These are phyloP conservation scores for Combretum micranthum DNA, from an alignment of 345 rosid genomes.

Conservation along the genomic window DNA sequence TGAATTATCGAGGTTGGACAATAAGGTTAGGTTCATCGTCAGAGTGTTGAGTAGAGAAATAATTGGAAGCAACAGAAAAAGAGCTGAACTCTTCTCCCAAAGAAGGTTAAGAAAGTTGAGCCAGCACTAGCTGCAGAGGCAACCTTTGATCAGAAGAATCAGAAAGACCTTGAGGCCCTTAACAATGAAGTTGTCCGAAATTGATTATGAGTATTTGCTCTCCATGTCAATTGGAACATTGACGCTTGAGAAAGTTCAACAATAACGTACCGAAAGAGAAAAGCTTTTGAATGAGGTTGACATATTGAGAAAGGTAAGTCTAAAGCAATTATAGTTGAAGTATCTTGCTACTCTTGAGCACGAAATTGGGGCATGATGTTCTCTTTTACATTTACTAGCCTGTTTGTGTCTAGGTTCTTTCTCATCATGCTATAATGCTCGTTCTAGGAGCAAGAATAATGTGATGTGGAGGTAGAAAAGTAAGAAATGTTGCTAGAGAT, in stretches of 20 bases:
- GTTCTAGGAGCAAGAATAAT: slow-evolving; percentile 50
- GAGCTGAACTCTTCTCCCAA: slow-evolving; percentile 69
- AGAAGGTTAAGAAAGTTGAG: slow-evolving; percentile 47
- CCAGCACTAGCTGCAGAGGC: slow-evolving; percentile 72
- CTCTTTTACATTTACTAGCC: not conserved
- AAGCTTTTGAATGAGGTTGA: slow-evolving; percentile 49
- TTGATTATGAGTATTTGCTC: slow-evolving; percentile 82
- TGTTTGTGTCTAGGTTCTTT: not conserved
- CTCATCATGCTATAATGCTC: not conserved
- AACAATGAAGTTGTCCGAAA: slow-evolving; percentile 21
- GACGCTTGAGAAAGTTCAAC: slow-evolving; percentile 75
- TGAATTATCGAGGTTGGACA: slow-evolving; percentile 68
- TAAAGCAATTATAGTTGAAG: slow-evolving; percentile 56
- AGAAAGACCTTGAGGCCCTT: slow-evolving; percentile 30
- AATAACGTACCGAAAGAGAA: slow-evolving; percentile 54
- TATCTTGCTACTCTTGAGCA: slow-evolving; percentile 67
- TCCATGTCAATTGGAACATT: slow-evolving; percentile 68
- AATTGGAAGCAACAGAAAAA: slow-evolving; percentile 79
- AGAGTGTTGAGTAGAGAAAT: slow-evolving; percentile 83
- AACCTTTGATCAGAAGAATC: slow-evolving; percentile 47
- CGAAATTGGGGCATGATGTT: slow-evolving; percentile 56
- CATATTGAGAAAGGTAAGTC: slow-evolving; percentile 44
- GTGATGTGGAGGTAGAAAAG: slow-evolving; percentile 41
- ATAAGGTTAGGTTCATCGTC: slow-evolving; percentile 82
- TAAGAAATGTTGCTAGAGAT: slow-evolving; percentile 16